phyloP scores from a whole-genome alignment of 208 protist genomes.

The Leishmania turanica region DNA sequence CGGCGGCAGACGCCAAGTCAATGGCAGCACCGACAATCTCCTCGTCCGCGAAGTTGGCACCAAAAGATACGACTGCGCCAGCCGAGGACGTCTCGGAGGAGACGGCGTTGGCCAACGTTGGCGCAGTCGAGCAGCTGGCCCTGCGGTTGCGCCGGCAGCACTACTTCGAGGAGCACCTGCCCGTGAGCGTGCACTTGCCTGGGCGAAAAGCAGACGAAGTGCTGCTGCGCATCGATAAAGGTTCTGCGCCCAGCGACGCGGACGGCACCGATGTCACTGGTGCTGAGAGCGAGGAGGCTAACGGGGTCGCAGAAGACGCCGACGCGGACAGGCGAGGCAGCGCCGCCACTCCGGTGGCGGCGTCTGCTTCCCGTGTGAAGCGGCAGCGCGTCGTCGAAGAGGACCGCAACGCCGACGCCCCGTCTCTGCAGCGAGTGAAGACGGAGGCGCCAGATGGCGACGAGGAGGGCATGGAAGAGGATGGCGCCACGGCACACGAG shows the following conservation, averaged over 20 bases:
- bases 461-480: background rate
- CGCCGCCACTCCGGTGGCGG: background rate
- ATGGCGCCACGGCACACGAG: background rate
- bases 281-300: background rate
- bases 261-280: background rate
- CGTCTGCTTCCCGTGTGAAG: conserved; percentile 13
- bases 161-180: conserved; percentile 31
- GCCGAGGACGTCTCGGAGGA: background rate
- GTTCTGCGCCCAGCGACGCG: background rate
- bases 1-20: background rate
- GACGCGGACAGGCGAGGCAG: conserved; percentile 1
- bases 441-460: conserved; percentile 5
- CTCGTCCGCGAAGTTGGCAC: background rate
- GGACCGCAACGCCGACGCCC: background rate
- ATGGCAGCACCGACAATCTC: conserved; percentile 9
- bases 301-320: background rate
- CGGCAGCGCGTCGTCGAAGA: conserved; percentile 5
- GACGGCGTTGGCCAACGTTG: conserved; percentile 5
- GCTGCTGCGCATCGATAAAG: conserved; percentile 12
- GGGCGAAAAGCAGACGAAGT: conserved; percentile 28
- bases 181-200: conserved; percentile 38
- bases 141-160: conserved; percentile 25
- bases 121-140: conserved; percentile 27
- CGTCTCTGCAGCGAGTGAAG: conserved; percentile 10
- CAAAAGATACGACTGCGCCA: background rate